phyloP scores from a whole-genome alignment of 257 asterid genomes.

The Vinca minor region DNA sequence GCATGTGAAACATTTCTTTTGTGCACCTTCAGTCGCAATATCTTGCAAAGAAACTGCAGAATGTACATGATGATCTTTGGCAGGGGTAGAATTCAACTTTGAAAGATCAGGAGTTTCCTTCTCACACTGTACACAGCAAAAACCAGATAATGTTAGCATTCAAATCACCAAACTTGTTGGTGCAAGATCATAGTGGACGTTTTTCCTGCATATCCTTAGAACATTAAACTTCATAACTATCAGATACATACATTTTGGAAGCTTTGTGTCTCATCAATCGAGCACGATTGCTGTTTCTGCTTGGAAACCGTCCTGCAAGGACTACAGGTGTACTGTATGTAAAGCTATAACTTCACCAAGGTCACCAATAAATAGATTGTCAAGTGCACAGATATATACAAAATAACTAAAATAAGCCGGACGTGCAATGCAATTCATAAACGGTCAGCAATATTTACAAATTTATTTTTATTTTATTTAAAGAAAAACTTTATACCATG shows the following conservation, averaged over 20 bases:
- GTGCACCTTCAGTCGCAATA: conserved; percentile 11
- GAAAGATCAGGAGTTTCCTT: background rate
- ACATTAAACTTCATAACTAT: background rate
- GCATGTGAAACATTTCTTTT: conserved; percentile 12
- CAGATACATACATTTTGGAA: background rate
- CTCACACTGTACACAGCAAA: conserved; percentile 8
- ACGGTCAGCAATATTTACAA: background rate
- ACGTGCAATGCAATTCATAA: no score
- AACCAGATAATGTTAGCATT: background rate
- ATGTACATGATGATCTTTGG: conserved; percentile 10
- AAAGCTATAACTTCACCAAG: background rate
- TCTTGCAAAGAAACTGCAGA: conserved; percentile 6
- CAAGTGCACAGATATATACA: background rate
- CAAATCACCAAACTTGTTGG: background rate
- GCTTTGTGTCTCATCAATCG: background rate
- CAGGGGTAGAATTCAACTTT: background rate
- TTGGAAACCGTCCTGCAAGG: conserved; percentile 9
- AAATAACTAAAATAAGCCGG: background rate
- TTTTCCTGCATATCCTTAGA: background rate
- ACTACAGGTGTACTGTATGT: background rate
- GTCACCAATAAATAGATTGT: no score
- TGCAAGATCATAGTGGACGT: no score
- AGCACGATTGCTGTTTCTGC: background rate
- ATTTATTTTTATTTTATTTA: no score
- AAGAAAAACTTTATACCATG: background rate